These are phyloP conservation scores for Tephrocybe sp. DNA, from an alignment of 768 basidiomycete genomes.

Conservation along the genomic window DNA sequence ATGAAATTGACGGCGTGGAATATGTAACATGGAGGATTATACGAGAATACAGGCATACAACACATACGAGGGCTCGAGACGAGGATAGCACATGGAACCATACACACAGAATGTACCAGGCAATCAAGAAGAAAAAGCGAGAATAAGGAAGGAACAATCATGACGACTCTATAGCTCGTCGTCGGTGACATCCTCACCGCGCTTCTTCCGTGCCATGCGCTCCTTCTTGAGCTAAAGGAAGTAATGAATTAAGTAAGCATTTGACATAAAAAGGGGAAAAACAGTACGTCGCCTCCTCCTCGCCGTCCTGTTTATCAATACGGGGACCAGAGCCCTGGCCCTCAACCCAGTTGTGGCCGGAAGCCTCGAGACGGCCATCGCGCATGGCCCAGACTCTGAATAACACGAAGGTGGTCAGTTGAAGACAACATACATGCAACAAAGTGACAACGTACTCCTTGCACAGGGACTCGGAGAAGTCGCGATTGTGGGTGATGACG, in stretches of 20 bases:
- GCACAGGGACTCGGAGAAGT: conserved; percentile 99
- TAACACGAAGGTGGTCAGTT: no score
- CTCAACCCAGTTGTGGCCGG: conserved; percentile 99
- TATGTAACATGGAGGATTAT: conserved; percentile 15
- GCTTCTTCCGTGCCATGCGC: conserved; percentile 87
- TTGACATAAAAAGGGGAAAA: not conserved
- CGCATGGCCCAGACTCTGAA: conserved; percentile 95
- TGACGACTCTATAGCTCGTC: conserved; percentile 53
- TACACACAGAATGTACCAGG: conserved; percentile 7
- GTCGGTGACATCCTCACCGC: conserved; percentile 76
- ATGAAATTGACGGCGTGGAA: conserved; percentile 10
- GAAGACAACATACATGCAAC: no score
- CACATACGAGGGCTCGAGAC: conserved; percentile 5
- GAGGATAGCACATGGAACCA: conserved; percentile 12
- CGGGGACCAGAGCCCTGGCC: conserved; percentile 94
- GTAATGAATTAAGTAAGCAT: conserved; percentile 4
- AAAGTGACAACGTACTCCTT: conserved; percentile 54
- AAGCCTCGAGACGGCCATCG: conserved; percentile 93
- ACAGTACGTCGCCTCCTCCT: conserved; percentile 80
- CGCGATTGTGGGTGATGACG: conserved; percentile 96
- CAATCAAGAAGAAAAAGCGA: conserved; percentile 1
- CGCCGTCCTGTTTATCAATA: conserved; percentile 92
- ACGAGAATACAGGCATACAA: conserved; percentile 18
- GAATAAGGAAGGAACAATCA: conserved; percentile 5
- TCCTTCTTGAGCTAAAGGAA: conserved; percentile 86